These are phyloP conservation scores for Venturia oleaginea DNA, from an alignment of 2,329 filamentous ascomycete genomes.

Conservation along the genomic window DNA sequence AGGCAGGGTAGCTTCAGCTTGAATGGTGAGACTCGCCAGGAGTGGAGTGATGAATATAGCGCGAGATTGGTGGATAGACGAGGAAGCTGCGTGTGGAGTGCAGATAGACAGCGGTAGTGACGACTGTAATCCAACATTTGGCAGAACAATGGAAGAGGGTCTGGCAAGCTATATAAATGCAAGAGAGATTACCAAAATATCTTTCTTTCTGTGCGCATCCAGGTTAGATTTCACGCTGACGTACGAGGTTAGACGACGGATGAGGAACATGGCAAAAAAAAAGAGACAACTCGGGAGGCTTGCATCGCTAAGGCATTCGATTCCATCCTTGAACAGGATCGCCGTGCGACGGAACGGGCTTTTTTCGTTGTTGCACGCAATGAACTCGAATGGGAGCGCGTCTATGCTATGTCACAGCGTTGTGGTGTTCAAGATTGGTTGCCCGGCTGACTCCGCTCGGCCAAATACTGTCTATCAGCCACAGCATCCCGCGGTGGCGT, in stretches of 20 bases:
- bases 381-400: not conserved
- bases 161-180: not conserved
- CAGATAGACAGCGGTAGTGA: not conserved
- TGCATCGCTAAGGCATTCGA: not conserved
- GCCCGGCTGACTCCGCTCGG: not conserved
- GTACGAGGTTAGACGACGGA: not conserved
- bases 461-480: not conserved
- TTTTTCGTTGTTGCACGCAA: not conserved
- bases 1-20: not conserved
- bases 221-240: not conserved
- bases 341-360: not conserved
- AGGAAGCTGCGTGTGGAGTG: constrained; percentile 3
- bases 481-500: not conserved
- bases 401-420: not conserved
- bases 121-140: not conserved
- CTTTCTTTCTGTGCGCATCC: not conserved
- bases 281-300: not conserved
- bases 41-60: not conserved
- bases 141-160: not conserved
- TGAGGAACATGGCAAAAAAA: not conserved
- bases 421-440: not conserved
- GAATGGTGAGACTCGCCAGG: not conserved
- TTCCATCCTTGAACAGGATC: not conserved
- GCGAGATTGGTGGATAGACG: not conserved
- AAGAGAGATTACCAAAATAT: not conserved